phyloP scores from a whole-genome alignment of 441 rosid species.

The Corymbia calophylla region DNA sequence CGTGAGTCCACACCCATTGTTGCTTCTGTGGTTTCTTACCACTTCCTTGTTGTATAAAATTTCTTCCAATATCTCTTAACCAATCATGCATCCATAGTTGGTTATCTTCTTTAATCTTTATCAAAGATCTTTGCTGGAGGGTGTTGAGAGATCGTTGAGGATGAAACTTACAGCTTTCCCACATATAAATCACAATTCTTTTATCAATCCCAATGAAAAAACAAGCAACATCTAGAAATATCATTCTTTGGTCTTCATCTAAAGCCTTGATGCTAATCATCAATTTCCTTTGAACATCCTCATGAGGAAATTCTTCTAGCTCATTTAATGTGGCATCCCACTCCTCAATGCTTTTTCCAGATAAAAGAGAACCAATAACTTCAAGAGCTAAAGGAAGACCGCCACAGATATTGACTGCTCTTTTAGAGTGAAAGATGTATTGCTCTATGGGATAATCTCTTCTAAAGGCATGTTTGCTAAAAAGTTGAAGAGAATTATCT shows the following conservation, averaged over 20 bases:
- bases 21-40: not conserved
- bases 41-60: not conserved
- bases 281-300: not conserved
- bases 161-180: fast-evolving
- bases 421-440: not conserved
- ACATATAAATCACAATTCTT: not conserved
- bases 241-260: not conserved
- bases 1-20: not conserved
- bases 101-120: not conserved
- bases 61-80: not conserved
- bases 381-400: not conserved
- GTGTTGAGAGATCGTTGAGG: not conserved
- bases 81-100: not conserved
- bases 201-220: not conserved
- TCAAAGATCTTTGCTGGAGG: not conserved
- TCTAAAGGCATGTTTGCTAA: not conserved
- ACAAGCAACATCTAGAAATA: not conserved
- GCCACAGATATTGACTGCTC: not conserved
- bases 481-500: not conserved
- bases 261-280: not conserved
- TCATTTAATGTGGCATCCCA: not conserved
- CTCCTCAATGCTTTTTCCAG: not conserved
- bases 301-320: not conserved
- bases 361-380: not conserved
- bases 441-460: not conserved